Percentiles rank a stretch among this genome's conserved stretches.
These are phyloP conservation scores for Anisogramma anomala DNA, from an alignment of 2,329 filamentous ascomycete genomes.

Conservation along the genomic window DNA sequence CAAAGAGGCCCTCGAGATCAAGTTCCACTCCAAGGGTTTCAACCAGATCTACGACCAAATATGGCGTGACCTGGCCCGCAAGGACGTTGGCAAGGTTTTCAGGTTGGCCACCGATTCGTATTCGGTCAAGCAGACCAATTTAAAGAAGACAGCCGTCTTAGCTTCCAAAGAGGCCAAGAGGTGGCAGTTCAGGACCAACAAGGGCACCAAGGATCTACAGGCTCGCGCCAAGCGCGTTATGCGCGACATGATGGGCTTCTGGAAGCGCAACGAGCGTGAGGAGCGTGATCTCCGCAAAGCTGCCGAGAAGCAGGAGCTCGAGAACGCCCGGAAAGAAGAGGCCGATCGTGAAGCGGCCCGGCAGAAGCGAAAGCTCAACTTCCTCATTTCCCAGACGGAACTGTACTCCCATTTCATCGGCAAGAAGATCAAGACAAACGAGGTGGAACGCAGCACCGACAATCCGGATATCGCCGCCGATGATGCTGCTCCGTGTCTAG, in stretches of 20 bases:
- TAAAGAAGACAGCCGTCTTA: constrained; percentile 93
- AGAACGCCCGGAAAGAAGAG: constrained; percentile 92
- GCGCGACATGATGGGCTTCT: constrained; percentile 99
- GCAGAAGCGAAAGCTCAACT: constrained; percentile 98
- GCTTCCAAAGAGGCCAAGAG: constrained; percentile 94
- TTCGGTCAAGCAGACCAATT: constrained; percentile 80
- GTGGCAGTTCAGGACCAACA: constrained; percentile 96
- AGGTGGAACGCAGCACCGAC: constrained; percentile 82
- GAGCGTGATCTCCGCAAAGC: constrained; percentile 89
- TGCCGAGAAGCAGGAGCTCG: constrained; percentile 89
- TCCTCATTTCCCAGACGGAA: constrained; percentile 97
- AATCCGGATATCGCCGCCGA: constrained; percentile 58
- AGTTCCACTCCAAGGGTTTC: constrained; percentile 82
- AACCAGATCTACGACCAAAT: constrained; percentile 97
- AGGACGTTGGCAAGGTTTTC: constrained; percentile 85
- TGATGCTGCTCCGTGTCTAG: constrained; percentile 28
- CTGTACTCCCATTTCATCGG: constrained; percentile 99
- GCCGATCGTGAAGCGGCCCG: constrained; percentile 94
- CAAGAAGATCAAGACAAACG: constrained; percentile 96
- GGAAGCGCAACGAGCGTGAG: constrained; percentile 97
- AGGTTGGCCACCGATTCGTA: constrained; percentile 80
- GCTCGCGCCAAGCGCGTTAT: constrained; percentile 95
- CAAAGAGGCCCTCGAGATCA: constrained; percentile 44
- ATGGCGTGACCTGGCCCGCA: constrained; percentile 85
- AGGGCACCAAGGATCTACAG: constrained; percentile 95